A percentile compares a stretch with the other conserved stretches of the same genome.
phyloP scores from a whole-genome alignment of 805 yeast species.

The Diddensiella transvaalensis region DNA sequence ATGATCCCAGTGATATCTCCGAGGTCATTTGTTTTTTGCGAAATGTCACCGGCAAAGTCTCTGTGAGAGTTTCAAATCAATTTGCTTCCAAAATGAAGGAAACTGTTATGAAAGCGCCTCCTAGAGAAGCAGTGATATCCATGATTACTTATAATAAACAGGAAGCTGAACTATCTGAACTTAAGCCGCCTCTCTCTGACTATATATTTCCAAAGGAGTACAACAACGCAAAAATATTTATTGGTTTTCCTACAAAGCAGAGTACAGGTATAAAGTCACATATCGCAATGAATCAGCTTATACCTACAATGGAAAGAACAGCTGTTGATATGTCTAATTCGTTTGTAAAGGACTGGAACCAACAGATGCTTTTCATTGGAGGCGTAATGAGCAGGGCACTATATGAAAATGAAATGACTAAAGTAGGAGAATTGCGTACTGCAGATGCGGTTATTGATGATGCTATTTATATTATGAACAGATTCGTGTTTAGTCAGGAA shows the following conservation, averaged over 20 bases:
- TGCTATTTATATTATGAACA: slow-evolving; percentile 29
- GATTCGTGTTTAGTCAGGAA: slow-evolving; percentile 28
- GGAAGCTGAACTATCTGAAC: slow-evolving; percentile 30
- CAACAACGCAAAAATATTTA: slow-evolving; percentile 38
- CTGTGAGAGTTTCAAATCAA: slow-evolving; percentile 29
- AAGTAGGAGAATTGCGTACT: slow-evolving; percentile 22
- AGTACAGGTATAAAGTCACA: slow-evolving; percentile 37
- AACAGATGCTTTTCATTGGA: slow-evolving; percentile 36
- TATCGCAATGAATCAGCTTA: slow-evolving; percentile 36
- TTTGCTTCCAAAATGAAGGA: slow-evolving; percentile 35
- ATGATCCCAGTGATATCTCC: slow-evolving; percentile 32
- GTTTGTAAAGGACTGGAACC: slow-evolving; percentile 40
- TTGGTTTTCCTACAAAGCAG: slow-evolving; percentile 42
- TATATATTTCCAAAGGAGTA: slow-evolving; percentile 35
- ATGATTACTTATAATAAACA: slow-evolving; percentile 29
- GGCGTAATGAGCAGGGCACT: slow-evolving; percentile 36
- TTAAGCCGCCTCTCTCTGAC: slow-evolving; percentile 33
- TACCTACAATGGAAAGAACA: slow-evolving; percentile 44
- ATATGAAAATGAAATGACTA: slow-evolving; percentile 36
- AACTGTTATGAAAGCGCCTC: slow-evolving; percentile 41
- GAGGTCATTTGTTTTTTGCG: slow-evolving; percentile 29
- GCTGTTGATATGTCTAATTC: slow-evolving; percentile 40
- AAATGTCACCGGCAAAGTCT: slow-evolving; percentile 31
- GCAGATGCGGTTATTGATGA: slow-evolving; percentile 9
- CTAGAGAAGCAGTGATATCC: slow-evolving; percentile 33